These are phyloP conservation scores for Halenospora varia DNA, from an alignment of 495 filamentous ascomycete genomes.

Conservation along the genomic window DNA sequence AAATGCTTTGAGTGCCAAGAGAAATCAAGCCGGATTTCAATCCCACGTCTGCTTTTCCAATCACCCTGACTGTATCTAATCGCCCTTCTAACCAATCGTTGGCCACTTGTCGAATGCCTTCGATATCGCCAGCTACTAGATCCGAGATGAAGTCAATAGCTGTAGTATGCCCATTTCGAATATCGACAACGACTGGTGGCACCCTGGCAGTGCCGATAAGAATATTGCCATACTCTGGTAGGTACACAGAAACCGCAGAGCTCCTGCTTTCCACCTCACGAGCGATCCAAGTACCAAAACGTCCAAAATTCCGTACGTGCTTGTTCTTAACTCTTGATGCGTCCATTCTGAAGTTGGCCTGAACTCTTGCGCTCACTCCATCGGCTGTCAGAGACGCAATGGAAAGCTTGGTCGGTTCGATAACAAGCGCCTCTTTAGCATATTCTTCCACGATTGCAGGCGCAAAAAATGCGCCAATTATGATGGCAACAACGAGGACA, in stretches of 20 bases:
- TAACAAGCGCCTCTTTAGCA: slow-evolving; percentile 71
- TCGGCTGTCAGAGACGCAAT: slow-evolving; percentile 75
- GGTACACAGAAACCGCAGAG: slow-evolving; percentile 69
- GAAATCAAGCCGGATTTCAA: slow-evolving; percentile 74
- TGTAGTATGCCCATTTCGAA: slow-evolving; percentile 73
- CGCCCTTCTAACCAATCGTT: slow-evolving; percentile 83
- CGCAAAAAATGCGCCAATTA: slow-evolving; percentile 67
- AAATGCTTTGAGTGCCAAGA: slow-evolving; percentile 68
- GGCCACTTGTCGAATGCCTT: slow-evolving; percentile 73
- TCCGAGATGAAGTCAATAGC: slow-evolving; percentile 74
- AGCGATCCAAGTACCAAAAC: slow-evolving; percentile 77
- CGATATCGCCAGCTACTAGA: slow-evolving; percentile 68
- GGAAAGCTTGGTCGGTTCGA: slow-evolving; percentile 76
- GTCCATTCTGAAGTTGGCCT: slow-evolving; percentile 77
- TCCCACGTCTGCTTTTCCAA: slow-evolving; percentile 63
- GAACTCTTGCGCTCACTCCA: slow-evolving; percentile 73
- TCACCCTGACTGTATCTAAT: slow-evolving; percentile 60
- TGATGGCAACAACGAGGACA: slow-evolving; percentile 36
- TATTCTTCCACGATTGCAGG: slow-evolving; percentile 81
- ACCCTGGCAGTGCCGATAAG: slow-evolving; percentile 72
- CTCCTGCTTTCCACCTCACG: slow-evolving; percentile 62
- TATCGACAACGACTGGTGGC: slow-evolving; percentile 66
- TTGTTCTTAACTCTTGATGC: slow-evolving; percentile 65
- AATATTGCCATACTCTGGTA: slow-evolving; percentile 78
- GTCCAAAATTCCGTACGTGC: slow-evolving; percentile 68